Evolutionary conservation across 2,329 filamentous ascomycete species (phyloP).

Genomic region (Verticillium nonalfalfae): DNA sequence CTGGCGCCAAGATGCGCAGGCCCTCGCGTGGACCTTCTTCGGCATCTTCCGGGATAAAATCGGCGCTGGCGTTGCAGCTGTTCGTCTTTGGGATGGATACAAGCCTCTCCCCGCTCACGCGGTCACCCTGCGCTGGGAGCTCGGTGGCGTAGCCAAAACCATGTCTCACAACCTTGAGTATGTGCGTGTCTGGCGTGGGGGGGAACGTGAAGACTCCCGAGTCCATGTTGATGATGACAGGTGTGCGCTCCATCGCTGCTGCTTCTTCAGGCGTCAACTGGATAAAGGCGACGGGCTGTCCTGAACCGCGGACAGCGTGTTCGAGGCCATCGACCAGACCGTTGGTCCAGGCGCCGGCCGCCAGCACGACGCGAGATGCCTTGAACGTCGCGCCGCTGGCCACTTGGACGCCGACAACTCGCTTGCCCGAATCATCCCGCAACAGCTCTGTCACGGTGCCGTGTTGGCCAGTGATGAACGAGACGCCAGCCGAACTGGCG

Average conservation of each 20-base stretch:
- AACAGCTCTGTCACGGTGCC: slow-evolving; percentile 19
- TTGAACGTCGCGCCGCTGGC: slow-evolving; percentile 19
- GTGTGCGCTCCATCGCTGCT: slow-evolving; percentile 41
- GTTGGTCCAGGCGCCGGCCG: slow-evolving; percentile 74
- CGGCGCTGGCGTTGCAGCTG: slow-evolving; percentile 30
- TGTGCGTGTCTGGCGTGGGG: slow-evolving; percentile 35
- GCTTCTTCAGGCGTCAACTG: slow-evolving; percentile 54
- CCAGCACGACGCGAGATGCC: slow-evolving; percentile 53
- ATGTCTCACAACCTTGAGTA: slow-evolving; percentile 56
- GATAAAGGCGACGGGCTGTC: slow-evolving; percentile 61
- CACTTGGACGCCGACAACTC: slow-evolving; percentile 18
- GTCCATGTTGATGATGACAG: slow-evolving; percentile 51
- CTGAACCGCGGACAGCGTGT: slow-evolving; percentile 56
- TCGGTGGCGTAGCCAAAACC: slow-evolving; percentile 46
- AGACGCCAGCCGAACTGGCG: slow-evolving; percentile 21
- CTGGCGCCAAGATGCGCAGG: slow-evolving; percentile 46
- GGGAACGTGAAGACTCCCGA: slow-evolving; percentile 51
- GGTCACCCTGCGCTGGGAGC: slow-evolving; percentile 35
- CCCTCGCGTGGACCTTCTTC: slow-evolving; percentile 43
- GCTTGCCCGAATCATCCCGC: slow-evolving; percentile 2
- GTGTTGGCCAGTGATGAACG: slow-evolving; percentile 20
- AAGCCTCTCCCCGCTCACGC: slow-evolving; percentile 15
- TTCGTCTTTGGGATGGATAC: slow-evolving; percentile 27
- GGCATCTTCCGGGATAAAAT: slow-evolving; percentile 42
- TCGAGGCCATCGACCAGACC: slow-evolving; percentile 64